Conservation (phyloP, 345 rosid genomes). For the Fremontodendron californicum region DNA sequence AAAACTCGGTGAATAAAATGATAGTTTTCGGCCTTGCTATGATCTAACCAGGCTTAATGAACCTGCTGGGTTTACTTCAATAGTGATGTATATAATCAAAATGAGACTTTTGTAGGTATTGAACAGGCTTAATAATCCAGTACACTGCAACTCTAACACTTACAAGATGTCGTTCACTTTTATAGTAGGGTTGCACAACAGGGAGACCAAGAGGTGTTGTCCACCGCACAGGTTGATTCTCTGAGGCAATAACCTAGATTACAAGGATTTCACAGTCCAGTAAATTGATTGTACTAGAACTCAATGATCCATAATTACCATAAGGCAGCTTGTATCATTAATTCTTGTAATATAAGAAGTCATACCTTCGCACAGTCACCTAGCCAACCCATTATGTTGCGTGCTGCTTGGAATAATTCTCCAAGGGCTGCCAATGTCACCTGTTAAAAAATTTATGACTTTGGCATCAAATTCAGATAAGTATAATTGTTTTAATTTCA, state of each 20-base stretch:
- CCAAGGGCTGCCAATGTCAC: constrained; percentile 90
- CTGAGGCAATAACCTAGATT: constrained; percentile 76
- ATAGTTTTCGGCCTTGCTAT: background rate
- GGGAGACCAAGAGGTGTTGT: constrained; percentile 96
- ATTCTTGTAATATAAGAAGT: background rate
- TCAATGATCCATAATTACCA: background rate
- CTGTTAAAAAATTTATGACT: constrained; percentile 30
- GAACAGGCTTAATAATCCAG: background rate
- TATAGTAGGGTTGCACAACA: constrained; percentile 90
- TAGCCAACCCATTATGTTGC: constrained; percentile 94
- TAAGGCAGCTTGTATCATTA: background rate
- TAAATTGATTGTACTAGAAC: constrained; percentile 1
- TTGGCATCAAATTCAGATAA: constrained; percentile 13
- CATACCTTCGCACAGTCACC: constrained; percentile 92
- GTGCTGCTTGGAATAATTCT: constrained; percentile 91
- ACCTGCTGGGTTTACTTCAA: background rate
- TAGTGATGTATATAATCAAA: background rate
- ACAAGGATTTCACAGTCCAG: constrained; percentile 18
- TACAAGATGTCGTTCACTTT: constrained; percentile 73
- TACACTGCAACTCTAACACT: constrained; percentile 25
- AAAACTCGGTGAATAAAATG: background rate
- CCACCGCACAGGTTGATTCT: constrained; percentile 86
- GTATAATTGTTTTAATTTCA: constrained; percentile 3
- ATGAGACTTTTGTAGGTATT: background rate
- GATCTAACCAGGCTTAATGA: background rate